phyloP scores from a whole-genome alignment of 2,329 filamentous ascomycete species.

The Diaporthe caulivora region DNA sequence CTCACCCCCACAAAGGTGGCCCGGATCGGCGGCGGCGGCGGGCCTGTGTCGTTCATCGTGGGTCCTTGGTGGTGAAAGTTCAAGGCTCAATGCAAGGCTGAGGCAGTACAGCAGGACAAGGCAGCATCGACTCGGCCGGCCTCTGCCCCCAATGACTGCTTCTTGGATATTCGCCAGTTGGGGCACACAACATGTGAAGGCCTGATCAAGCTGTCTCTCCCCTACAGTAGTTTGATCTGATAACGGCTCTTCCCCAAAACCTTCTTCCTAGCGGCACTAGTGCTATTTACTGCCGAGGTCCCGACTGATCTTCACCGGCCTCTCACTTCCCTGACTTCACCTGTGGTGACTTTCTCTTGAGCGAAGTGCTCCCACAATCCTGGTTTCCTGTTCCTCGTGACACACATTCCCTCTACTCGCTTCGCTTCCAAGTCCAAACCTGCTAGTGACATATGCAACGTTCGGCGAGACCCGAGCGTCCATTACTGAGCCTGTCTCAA shows the following conservation, averaged over 20 bases:
- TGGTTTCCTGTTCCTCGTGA: too few species aligned
- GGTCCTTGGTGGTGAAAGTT: neutral
- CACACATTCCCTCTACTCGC: neutral
- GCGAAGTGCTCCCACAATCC: too few species aligned
- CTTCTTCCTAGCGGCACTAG: neutral
- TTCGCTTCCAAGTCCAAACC: neutral
- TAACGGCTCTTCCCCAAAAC: neutral
- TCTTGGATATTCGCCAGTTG: neutral
- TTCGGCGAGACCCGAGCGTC: neutral
- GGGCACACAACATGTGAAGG: neutral
- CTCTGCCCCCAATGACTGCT: neutral
- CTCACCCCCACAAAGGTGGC: slow-evolving; percentile 16
- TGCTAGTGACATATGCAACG: neutral
- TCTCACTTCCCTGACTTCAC: neutral
- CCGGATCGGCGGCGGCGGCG: neutral
- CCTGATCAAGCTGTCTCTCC: neutral
- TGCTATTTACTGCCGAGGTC: neutral
- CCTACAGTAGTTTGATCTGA: neutral
- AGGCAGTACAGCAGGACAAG: neutral
- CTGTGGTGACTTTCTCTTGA: neutral
- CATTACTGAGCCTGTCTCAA: neutral
- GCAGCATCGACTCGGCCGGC: neutral
- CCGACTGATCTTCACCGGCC: neutral
- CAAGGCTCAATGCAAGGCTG: neutral
- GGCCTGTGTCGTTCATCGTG: neutral